Evolutionary conservation across 106 monocot species (phyloP), one percentile per base, ranked within the genome.

Genomic region (Hemerocallis citrina): DNA sequence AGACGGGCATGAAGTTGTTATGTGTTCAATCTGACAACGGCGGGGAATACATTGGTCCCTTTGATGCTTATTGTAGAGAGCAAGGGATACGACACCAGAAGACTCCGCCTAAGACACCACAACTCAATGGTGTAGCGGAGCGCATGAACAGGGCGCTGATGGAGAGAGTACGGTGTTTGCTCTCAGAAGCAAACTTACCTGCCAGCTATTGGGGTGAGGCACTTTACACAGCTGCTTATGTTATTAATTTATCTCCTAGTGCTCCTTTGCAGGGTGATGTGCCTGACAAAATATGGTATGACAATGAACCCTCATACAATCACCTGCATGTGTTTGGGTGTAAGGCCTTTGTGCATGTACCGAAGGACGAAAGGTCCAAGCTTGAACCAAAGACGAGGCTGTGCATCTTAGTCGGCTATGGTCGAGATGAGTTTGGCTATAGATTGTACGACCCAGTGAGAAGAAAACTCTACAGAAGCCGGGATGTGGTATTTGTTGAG

Each of bases 181-280:
- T n/a, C n/a, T n/a, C n/a, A n/a, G n/a, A n/a, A n/a, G n/a, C n/a
- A n/a, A n/a, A n/a, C n/a, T n/a, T n/a, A n/a, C n/a, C n/a, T n/a
- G n/a, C n/a, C n/a, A n/a, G n/a, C n/a, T 61, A 25, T 27, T 39
- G 40, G 41, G 61, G 41, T 11, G 38, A 61, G 40, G 61, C 61
- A 42, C 5, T 61, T 3, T 4, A 13, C 14, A 61, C 38, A 36
- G 33, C n/a, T 11, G 59, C n/a, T 0, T 20, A 59, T 59, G 34
- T 37, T 34, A 13, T 59, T 4, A 61, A 43, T n/a, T n/a, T n/a
- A n/a, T n/a, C n/a, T n/a, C 45, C 63, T 9, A 13, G 15, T 16
- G 16, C 21, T 33, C 10, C 31, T 31, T 45, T 47, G 31, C 12
- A n/a, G n/a, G n/a, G n/a, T n/a, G n/a, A n/a, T n/a, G n/a, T n/a